Percentiles rank a stretch among this genome's conserved stretches.
phyloP scores from a whole-genome alignment of 768 basidiomycete species.

The Podaxis mareebaensis region DNA sequence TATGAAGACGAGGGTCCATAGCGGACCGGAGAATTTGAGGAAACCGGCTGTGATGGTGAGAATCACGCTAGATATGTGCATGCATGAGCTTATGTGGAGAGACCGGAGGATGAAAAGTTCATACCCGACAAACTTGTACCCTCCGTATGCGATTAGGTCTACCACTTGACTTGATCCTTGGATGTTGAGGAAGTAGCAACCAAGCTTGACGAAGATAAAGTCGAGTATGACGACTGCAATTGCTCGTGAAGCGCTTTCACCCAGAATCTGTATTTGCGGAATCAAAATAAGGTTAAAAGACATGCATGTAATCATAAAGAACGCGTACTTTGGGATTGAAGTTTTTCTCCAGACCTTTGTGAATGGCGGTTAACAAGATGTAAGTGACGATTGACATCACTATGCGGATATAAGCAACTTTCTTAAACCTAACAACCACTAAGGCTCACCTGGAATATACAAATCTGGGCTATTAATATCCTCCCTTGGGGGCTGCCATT shows the following conservation, averaged over 20 bases:
- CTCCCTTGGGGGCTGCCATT: constrained; percentile 88
- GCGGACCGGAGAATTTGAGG: constrained; percentile 55
- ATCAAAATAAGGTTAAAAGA: background rate
- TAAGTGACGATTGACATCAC: constrained; percentile 98
- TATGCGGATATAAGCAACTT: constrained; percentile 27
- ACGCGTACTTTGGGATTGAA: constrained; percentile 72
- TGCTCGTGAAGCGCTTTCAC: constrained; percentile 82
- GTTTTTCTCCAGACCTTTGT: constrained; percentile 77
- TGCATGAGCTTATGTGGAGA: background rate
- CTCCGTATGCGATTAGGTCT: constrained; percentile 89
- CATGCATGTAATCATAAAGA: background rate
- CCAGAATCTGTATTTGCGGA: constrained; percentile 56
- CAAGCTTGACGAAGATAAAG: constrained; percentile 85
- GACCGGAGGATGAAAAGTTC: background rate
- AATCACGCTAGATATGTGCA: constrained; percentile 67
- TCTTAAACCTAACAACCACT: background rate
- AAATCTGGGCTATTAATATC: constrained; percentile 96
- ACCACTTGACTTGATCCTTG: constrained; percentile 68
- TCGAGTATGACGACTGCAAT: constrained; percentile 85
- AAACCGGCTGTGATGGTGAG: constrained; percentile 74
- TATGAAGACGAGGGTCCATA: constrained; percentile 73
- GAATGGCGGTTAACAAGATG: constrained; percentile 83
- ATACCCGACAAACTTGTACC: constrained; percentile 97
- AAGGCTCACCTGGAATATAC: constrained; percentile 80
- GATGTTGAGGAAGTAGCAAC: constrained; percentile 92